phyloP scores from a whole-genome alignment of 1,284 basidiomycete genomes.

The Irpex sp. region DNA sequence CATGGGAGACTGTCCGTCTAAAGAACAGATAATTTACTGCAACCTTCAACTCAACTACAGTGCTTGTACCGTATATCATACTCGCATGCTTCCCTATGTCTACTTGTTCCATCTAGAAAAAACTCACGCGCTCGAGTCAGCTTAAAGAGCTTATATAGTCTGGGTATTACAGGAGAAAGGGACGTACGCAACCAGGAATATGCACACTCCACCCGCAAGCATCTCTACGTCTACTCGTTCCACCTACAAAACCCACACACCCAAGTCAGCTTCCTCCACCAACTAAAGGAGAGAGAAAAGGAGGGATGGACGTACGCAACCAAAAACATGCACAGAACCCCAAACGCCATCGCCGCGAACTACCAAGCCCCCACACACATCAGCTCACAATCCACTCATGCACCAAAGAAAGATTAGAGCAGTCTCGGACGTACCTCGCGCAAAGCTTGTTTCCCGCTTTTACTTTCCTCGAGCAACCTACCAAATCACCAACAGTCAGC shows the following conservation, averaged over 20 bases:
- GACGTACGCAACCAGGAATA: neutral
- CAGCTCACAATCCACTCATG: neutral
- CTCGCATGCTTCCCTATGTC: neutral
- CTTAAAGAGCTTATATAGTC: too few relatives aligned
- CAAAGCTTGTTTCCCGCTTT: slow-evolving; percentile 79
- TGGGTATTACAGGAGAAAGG: too few relatives aligned
- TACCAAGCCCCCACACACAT: slow-evolving; percentile 25
- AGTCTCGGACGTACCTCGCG: slow-evolving; percentile 60
- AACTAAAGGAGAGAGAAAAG: neutral
- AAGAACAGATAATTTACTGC: neutral
- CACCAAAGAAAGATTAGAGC: slow-evolving; percentile 2
- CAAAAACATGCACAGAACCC: slow-evolving; percentile 84
- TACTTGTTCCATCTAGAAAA: too few relatives aligned
- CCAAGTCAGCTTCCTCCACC: neutral
- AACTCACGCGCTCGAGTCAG: too few relatives aligned
- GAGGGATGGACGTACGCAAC: slow-evolving; percentile 65
- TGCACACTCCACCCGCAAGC: neutral
- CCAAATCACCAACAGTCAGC: slow-evolving; percentile 3
- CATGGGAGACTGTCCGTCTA: too few relatives aligned
- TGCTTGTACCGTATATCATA: neutral
- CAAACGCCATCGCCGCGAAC: slow-evolving; percentile 88
- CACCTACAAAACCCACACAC: slow-evolving; percentile 44
- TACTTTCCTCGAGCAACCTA: slow-evolving; percentile 82
- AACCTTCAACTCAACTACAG: neutral
- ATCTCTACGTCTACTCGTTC: slow-evolving; percentile 66